These are phyloP conservation scores for Wickerhamiella occidentalis DNA, from an alignment of 805 yeast species.

Conservation along the genomic window DNA sequence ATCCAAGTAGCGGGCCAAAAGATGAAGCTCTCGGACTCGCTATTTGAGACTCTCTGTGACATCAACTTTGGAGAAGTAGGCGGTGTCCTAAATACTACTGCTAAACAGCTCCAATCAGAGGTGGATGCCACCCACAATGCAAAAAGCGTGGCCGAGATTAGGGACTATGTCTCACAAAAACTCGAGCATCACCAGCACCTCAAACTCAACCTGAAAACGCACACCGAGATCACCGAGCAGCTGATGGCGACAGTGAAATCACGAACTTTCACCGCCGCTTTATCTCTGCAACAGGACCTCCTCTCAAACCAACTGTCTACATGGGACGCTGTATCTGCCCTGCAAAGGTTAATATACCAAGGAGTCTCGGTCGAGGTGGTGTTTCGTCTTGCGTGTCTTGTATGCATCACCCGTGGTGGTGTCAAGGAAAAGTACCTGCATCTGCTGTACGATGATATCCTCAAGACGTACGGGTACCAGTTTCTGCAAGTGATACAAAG, in stretches of 20 bases:
- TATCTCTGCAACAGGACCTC: constrained; percentile 44
- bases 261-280: constrained; percentile 22
- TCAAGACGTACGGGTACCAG: constrained; percentile 54
- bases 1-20: constrained; percentile 14
- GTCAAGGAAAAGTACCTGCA: constrained; percentile 49
- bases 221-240: constrained; percentile 61
- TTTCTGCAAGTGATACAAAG: constrained; percentile 38
- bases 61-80: constrained; percentile 76
- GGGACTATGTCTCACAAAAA: constrained; percentile 50
- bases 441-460: constrained; percentile 33
- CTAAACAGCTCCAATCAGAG: constrained; percentile 55
- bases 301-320: constrained; percentile 40
- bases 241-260: constrained; percentile 39
- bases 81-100: constrained; percentile 51
- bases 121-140: constrained; percentile 50
- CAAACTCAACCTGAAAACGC: constrained; percentile 58
- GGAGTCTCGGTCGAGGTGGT: constrained; percentile 34
- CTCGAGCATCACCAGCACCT: constrained; percentile 52
- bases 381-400: constrained; percentile 42
- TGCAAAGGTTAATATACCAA: constrained; percentile 41
- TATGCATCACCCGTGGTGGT: constrained; percentile 57
- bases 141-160: constrained; percentile 51
- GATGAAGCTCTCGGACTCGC: constrained; percentile 15
- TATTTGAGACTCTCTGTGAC: constrained; percentile 37
- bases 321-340: constrained; percentile 29